Base-by-base conservation (phyloP, 805 yeast species). In the Candida oleophila region DNA sequence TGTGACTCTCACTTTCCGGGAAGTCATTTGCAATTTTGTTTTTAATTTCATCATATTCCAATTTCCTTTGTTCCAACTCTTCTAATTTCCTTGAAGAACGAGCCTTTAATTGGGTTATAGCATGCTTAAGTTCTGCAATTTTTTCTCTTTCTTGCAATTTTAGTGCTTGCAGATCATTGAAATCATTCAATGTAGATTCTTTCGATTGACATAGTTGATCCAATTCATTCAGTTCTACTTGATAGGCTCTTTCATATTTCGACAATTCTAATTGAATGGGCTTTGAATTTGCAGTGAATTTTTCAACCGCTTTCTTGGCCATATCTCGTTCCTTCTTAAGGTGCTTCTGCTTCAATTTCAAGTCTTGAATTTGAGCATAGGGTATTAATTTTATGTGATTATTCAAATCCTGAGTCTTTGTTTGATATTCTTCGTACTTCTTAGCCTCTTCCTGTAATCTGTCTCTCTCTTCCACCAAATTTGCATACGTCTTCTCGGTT, bases 391-490 rank as follows among this genome's bases (percentile, higher is more conserved):
- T 74, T 59, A 58, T 69, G 58, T 62, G 76, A 49, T 49, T 64
- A 16, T 52, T 64, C 45, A 61, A 61, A 44, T 69, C 77, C 61
- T 52, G 60, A 43, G 59, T 68, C 47, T 81, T 77, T 25, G 66
- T 66, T 51, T 77, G 71, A 49, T 68, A 81, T 37, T 71, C 76
- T 51, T 75, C 66, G 47, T 74, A 56, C 60, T 73, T 54, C 59
- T 73, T 42, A 0, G 80, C 86, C 45, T 75, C 78, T 28, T 67
- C 73, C 42, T 72, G 68, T 32, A 78, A 56, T 15, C 60, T 61
- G 11, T 61, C 69, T 49, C 69, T 73, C 41, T 73, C 74, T 5
- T 54, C 55, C 3, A 58, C 52, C 33, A 81, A 62, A 9, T 58
- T 53, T 2, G 58, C 55, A 18, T 78, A 56, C 36, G 61, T 65